Base-by-base conservation (phyloP, 495 filamentous ascomycete species). In the Penicillium cinerascens region DNA sequence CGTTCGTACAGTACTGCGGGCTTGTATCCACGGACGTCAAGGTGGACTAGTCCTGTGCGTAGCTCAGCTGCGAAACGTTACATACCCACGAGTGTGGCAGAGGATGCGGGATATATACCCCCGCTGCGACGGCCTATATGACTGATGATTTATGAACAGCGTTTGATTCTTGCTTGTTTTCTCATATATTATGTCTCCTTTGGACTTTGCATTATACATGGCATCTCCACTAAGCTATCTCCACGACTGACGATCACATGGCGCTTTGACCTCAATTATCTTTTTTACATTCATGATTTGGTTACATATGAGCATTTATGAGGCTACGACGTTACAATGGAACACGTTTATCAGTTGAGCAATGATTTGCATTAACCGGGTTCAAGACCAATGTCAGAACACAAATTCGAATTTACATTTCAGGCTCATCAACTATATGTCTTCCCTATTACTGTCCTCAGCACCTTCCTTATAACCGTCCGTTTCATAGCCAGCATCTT, bases 1-100 rank as follows among this genome's bases (percentile, higher is more conserved):
- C 53, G 66, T 6, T 59, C 63, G 3, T 66, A 49, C 10, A 64
- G 60, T 33, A 57, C 37, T 44, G 60, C 61, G 2, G 63, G 60
- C 1, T 43, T 53, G n/a, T 40, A 52, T 18, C 42, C 41, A 1
- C 52, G 54, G 1, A n/a, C 36, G 8, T 43, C 52, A 0, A 55
- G 63, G 0, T 59, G 47, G 41, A 49, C 51, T 4, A 63, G 59
- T 18, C 63, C 63, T 5, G 16, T 42, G 8, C 49, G 60, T 0
- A 53, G 42, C 21, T 41, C 60, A 2, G 44, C 51, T 20, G 54
- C 53, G 6, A 63, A 65, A 27, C 44, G 63, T 11, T 65, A 63
- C 44, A 48, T 58, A 3, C 60, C 60, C 0, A 54, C 51, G 0
- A 46, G 44, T 7, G 39, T 64, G 13, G 52, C 52, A 0, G 57